Base-by-base conservation (phyloP, 306 rosid genomes). In the Vigna trinervia region DNA sequence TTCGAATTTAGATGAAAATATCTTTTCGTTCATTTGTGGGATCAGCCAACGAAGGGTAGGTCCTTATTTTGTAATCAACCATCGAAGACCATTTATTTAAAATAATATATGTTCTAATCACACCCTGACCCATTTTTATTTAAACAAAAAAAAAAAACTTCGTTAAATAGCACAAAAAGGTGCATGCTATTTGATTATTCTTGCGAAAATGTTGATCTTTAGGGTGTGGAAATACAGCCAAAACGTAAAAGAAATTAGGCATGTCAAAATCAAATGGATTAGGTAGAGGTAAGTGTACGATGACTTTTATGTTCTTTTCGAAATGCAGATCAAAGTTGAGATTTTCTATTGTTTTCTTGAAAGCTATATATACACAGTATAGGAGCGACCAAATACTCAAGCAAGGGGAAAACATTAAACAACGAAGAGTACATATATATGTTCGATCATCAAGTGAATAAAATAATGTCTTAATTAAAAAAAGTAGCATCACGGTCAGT, bases 191-290 rank as follows among this genome's bases (percentile, higher is more conserved):
- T 30, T 30, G 32, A 30, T 30, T 30, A 30, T 30, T 28, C 34
- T 53, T 52, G 65, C 23, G 60, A 76, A 26, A 87, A 66, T 80
- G 87, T 80, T 68, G 58, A 62, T 61, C 2, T 45, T 50, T 32
- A 1, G n/a, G 59, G 78, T 78, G 48, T 60, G 26, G 22, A 58
- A 80, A 67, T 76, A 60, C 12, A 65, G 71, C 46, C 4, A 67
- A 78, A 74, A 36, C 8, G 6, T 34, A 60, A 34, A 82, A 61
- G 69, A 83, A 73, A 19, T 17, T 50, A 28, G 53, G 76, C 46
- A 60, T 32, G 71, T 83, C 85, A 73, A 80, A 56, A 46, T 86
- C 83, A 77, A 73, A 46, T 60, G 66, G 76, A 83, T 83, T 86
- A 77, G 84, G 89, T 83, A 80, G 65, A 45, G 73, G 34, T 8